These are phyloP conservation scores for Spencermartinsiella europaea DNA, from an alignment of 805 yeast genomes.

Conservation along the genomic window DNA sequence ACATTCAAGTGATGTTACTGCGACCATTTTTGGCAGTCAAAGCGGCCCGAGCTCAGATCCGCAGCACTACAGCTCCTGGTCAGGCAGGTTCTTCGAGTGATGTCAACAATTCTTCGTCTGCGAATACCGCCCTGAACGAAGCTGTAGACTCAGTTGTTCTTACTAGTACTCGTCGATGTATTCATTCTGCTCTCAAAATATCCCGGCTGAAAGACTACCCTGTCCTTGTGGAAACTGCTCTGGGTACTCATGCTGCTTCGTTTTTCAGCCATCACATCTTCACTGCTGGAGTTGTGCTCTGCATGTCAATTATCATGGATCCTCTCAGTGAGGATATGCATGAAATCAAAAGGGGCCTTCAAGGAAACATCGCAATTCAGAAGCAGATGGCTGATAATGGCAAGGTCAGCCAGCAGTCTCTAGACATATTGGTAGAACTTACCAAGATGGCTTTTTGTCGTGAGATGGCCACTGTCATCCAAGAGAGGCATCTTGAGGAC, in stretches of 20 bases:
- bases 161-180: constrained; percentile 8
- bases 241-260: constrained; percentile 14
- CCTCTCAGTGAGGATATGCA: constrained; percentile 7
- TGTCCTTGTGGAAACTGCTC: constrained; percentile 2
- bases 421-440: constrained; percentile 5
- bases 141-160: constrained; percentile 7
- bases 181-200: constrained; percentile 8
- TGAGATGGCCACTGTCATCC: constrained; percentile 9
- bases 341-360: constrained; percentile 7
- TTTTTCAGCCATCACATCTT: constrained; percentile 11
- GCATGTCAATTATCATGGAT: constrained; percentile 14
- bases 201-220: constrained; percentile 9
- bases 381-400: constrained; percentile 8
- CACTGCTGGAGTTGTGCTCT: constrained; percentile 13
- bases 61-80: no score
- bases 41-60: constrained; percentile 6
- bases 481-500: no score
- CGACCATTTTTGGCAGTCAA: constrained; percentile 11
- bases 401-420: constrained; percentile 7
- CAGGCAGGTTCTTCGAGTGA: no score
- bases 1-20: constrained; percentile 12
- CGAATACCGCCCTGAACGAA: no score
- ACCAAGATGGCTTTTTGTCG: constrained; percentile 10
- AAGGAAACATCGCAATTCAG: constrained; percentile 9
- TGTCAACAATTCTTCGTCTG: no score